Percentiles rank a stretch among this genome's conserved stretches.
Conservation (phyloP, 2,329 filamentous ascomycete genomes). For the Botrytis sinoallii region DNA sequence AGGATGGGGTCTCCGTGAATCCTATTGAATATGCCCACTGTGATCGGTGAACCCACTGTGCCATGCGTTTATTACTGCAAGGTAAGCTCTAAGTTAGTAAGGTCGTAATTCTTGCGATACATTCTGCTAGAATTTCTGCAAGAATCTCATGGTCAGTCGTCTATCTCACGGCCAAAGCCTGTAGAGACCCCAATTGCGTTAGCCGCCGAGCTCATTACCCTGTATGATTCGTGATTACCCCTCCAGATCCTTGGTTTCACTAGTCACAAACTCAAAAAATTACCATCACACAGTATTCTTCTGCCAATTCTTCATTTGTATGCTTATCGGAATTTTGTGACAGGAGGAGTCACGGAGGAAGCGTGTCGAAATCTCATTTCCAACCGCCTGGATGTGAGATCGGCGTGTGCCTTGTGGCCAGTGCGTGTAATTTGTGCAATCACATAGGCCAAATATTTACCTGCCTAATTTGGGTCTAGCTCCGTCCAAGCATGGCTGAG, state of each 20-base stretch:
- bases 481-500: background rate
- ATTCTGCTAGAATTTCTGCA: background rate
- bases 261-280: background rate
- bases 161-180: background rate
- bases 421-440: background rate
- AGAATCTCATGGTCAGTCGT: background rate
- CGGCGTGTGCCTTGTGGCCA: constrained; percentile 3
- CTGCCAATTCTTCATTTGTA: background rate
- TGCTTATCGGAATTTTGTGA: background rate
- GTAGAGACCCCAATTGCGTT: background rate
- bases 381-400: constrained; percentile 1
- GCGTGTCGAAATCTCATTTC: background rate
- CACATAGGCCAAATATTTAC: background rate
- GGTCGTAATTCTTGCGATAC: background rate
- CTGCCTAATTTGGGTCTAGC: background rate
- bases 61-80: background rate
- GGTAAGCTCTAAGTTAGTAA: background rate
- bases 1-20: background rate
- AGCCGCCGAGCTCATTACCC: background rate
- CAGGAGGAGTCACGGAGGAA: constrained; percentile 6
- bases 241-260: background rate
- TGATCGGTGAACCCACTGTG: background rate
- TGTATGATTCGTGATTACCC: background rate
- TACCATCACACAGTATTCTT: background rate
- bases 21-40: background rate